Evolutionary conservation across 1,284 basidiomycete genomes (phyloP).

Genomic region (Kalmanozyma brasiliensis): DNA sequence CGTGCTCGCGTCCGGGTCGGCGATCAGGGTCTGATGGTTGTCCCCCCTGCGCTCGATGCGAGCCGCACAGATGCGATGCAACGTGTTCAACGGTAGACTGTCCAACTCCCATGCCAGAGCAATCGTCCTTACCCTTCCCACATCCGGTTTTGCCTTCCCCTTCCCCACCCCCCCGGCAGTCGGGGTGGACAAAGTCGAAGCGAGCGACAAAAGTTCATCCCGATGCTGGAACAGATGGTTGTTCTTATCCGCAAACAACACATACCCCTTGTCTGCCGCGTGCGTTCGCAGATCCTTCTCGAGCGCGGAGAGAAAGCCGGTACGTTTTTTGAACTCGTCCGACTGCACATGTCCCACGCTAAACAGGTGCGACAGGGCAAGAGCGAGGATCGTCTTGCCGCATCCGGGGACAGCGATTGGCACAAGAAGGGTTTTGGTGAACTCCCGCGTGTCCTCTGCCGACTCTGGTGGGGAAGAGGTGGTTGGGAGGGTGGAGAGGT

Average conservation of each 20-base stretch:
- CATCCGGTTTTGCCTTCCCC: background rate
- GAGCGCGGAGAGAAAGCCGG: slow-evolving; percentile 83
- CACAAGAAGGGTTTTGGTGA: slow-evolving; percentile 83
- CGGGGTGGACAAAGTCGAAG: slow-evolving; percentile 14
- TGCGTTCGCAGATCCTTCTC: slow-evolving; percentile 56
- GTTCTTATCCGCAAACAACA: slow-evolving; percentile 65
- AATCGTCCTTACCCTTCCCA: slow-evolving; percentile 51
- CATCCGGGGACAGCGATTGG: slow-evolving; percentile 92
- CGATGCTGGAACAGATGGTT: slow-evolving; percentile 65
- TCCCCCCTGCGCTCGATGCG: slow-evolving; percentile 57
- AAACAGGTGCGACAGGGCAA: slow-evolving; percentile 83
- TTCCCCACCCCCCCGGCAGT: slow-evolving; percentile 9
- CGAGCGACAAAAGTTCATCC: slow-evolving; percentile 56
- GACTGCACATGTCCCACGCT: slow-evolving; percentile 82
- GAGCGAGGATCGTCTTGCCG: slow-evolving; percentile 89
- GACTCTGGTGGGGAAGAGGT: slow-evolving; percentile 43
- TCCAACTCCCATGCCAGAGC: slow-evolving; percentile 59
- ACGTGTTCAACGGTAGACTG: slow-evolving; percentile 44
- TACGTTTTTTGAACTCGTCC: slow-evolving; percentile 87
- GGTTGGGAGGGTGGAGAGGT: slow-evolving; percentile 65
- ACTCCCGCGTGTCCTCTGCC: slow-evolving; percentile 65
- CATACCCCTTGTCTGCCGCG: slow-evolving; percentile 6
- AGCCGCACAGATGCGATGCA: slow-evolving; percentile 51
- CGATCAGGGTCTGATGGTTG: slow-evolving; percentile 62
- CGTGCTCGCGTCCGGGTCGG: slow-evolving; percentile 16